Evolutionary conservation across 805 yeast species (phyloP).

Genomic region (Lipomyces orientalis): DNA sequence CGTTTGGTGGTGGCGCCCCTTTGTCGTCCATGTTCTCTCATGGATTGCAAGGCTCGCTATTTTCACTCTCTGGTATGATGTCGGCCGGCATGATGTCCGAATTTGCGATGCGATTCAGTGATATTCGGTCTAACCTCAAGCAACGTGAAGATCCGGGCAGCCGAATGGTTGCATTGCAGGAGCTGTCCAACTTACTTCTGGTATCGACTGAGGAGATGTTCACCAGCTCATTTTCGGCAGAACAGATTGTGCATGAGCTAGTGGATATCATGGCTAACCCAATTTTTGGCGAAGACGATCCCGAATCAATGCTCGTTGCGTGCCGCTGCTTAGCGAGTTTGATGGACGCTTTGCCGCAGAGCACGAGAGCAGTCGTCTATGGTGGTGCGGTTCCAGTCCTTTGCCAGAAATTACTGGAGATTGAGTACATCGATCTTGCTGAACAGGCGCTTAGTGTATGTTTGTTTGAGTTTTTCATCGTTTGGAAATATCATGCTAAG

Average conservation of each 20-base stretch:
- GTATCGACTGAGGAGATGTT: slow-evolving; percentile 45
- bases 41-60: slow-evolving; percentile 35
- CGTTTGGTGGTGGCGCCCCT: slow-evolving; percentile 29
- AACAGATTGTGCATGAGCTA: slow-evolving; percentile 58
- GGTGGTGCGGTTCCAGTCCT: slow-evolving; percentile 71
- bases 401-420: slow-evolving; percentile 68
- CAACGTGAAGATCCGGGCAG: slow-evolving; percentile 43
- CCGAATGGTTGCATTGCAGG: slow-evolving; percentile 45
- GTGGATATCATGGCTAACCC: slow-evolving; percentile 66
- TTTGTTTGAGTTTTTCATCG: slow-evolving; percentile 51
- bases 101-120: slow-evolving; percentile 40
- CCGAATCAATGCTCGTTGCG: slow-evolving; percentile 82
- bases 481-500: slow-evolving; percentile 63
- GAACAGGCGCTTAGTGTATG: slow-evolving; percentile 83
- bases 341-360: slow-evolving; percentile 73
- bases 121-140: slow-evolving; percentile 37
- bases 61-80: slow-evolving; percentile 32
- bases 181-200: slow-evolving; percentile 45
- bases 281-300: slow-evolving; percentile 57
- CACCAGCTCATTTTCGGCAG: slow-evolving; percentile 57
- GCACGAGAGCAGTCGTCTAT: slow-evolving; percentile 64
- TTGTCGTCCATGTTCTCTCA: slow-evolving; percentile 28
- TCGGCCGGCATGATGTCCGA: slow-evolving; percentile 43
- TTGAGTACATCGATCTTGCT: slow-evolving; percentile 85
- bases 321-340: slow-evolving; percentile 84